Percentiles rank a stretch among this genome's conserved stretches.
These are phyloP conservation scores for Candida vartiovaarae DNA, from an alignment of 805 yeast species.

Conservation along the genomic window DNA sequence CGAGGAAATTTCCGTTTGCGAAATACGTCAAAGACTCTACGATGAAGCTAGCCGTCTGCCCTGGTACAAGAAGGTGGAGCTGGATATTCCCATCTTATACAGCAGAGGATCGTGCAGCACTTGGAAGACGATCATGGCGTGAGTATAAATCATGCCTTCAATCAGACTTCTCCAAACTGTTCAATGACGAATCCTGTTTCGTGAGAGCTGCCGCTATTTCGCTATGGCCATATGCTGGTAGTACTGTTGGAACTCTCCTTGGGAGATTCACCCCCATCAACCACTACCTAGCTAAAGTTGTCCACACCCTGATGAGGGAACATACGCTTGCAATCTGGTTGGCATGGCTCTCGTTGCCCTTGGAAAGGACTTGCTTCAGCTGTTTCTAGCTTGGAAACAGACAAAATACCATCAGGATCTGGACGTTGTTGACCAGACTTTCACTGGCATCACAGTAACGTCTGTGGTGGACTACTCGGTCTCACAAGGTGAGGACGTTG, in stretches of 20 bases:
- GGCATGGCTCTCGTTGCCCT: conserved; percentile 27
- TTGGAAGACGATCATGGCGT: conserved; percentile 13
- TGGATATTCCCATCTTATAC: conserved; percentile 5
- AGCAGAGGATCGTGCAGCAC: conserved; percentile 2
- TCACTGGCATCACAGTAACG: too few species aligned
- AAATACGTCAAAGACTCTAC: conserved; percentile 1
- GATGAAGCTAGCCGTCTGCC: not conserved
- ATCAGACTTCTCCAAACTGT: conserved; percentile 25
- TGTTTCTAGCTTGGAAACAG: conserved; percentile 27
- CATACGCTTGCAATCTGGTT: conserved; percentile 27
- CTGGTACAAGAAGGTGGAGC: conserved; percentile 1
- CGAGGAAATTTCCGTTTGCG: conserved; percentile 8
- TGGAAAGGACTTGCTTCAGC: conserved; percentile 26
- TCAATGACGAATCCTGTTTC: conserved; percentile 13
- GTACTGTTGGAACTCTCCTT: conserved; percentile 19
- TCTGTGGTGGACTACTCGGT: too few species aligned
- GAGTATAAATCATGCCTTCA: conserved; percentile 23
- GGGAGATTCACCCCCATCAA: conserved; percentile 19
- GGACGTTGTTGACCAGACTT: conserved; percentile 8
- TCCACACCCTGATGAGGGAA: conserved; percentile 32
- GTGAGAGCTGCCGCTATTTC: not conserved
- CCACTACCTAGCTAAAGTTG: conserved; percentile 14
- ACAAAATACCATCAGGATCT: conserved; percentile 23
- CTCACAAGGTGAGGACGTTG: too few species aligned
- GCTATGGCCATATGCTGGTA: conserved; percentile 26